A percentile compares a stretch with the other conserved stretches of the same genome.
These are phyloP conservation scores for Thamnidium elegans DNA, from an alignment of 192 early-diverging fungal genomes.

Conservation along the genomic window DNA sequence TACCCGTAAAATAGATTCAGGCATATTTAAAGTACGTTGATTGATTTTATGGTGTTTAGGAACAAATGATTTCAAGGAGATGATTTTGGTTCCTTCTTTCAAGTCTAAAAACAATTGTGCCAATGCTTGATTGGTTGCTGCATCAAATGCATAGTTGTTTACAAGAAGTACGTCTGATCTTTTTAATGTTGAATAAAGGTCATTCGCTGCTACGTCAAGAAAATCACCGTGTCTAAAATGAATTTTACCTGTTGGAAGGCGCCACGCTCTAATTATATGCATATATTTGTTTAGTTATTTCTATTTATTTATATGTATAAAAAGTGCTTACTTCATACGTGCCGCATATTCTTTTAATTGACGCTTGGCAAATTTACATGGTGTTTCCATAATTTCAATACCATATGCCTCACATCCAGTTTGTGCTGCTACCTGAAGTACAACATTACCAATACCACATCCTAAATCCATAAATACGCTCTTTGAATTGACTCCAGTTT, in stretches of 20 bases:
- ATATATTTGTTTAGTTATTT: too few species aligned
- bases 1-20: constrained; percentile 69
- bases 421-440: constrained; percentile 92
- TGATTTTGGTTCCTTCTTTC: constrained; percentile 80
- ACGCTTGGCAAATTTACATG: constrained; percentile 70
- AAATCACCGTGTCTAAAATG: constrained; percentile 82
- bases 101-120: constrained; percentile 87
- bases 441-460: constrained; percentile 95
- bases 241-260: constrained; percentile 59
- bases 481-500: constrained; percentile 57
- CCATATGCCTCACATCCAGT: constrained; percentile 79
- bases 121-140: constrained; percentile 78
- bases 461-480: constrained; percentile 92
- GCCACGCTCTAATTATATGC: constrained; percentile 44
- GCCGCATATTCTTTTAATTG: constrained; percentile 83
- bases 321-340: constrained; percentile 62
- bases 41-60: constrained; percentile 73
- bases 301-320: neutral
- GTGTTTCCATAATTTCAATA: constrained; percentile 90
- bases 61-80: constrained; percentile 86
- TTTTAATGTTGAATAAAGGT: constrained; percentile 65
- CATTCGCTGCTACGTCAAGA: constrained; percentile 58
- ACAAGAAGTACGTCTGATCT: constrained; percentile 91
- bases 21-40: constrained; percentile 65
- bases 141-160: constrained; percentile 94